Conservation (phyloP, 148 eudicot genomes). For the Simmondsia chinensis region DNA sequence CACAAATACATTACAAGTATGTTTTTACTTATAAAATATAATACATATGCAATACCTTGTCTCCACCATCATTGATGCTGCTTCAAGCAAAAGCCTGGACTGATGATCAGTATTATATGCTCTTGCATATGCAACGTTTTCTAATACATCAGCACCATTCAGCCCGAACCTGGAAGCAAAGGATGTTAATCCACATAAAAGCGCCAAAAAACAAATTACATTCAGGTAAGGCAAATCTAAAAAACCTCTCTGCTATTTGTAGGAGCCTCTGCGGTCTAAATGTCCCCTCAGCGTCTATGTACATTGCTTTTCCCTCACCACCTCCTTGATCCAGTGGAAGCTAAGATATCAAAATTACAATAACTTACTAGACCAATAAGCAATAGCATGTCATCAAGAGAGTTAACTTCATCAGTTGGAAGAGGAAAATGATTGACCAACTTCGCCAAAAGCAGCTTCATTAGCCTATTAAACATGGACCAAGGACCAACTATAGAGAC, state of each 20-base stretch:
- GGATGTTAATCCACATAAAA: slow-evolving; percentile 5
- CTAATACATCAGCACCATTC: slow-evolving; percentile 90
- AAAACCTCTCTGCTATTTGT: slow-evolving; percentile 91
- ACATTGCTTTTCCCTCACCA: slow-evolving; percentile 99
- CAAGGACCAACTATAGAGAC: too few species aligned
- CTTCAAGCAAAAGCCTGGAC: slow-evolving; percentile 97
- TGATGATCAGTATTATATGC: slow-evolving; percentile 98
- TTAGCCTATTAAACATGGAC: background rate
- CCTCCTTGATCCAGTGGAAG: slow-evolving; percentile 98
- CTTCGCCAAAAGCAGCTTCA: background rate
- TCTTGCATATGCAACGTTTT: slow-evolving; percentile 96
- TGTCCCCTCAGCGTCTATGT: slow-evolving; percentile 96
- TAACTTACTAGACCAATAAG: background rate
- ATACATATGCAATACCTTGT: slow-evolving; percentile 43
- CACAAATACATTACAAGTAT: background rate
- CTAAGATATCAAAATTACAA: slow-evolving; percentile 25
- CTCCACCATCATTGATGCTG: slow-evolving; percentile 99
- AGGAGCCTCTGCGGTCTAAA: slow-evolving; percentile 94
- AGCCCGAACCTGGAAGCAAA: slow-evolving; percentile 62
- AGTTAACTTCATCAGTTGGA: background rate
- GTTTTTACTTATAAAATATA: background rate
- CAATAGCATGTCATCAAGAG: background rate
- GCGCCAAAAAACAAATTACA: background rate
- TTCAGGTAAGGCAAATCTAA: slow-evolving; percentile 8
- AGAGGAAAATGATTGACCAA: background rate